Percentiles rank a stretch among this genome's conserved stretches.
These are phyloP conservation scores for Candida nitratophila DNA, from an alignment of 805 yeast genomes.

Conservation along the genomic window DNA sequence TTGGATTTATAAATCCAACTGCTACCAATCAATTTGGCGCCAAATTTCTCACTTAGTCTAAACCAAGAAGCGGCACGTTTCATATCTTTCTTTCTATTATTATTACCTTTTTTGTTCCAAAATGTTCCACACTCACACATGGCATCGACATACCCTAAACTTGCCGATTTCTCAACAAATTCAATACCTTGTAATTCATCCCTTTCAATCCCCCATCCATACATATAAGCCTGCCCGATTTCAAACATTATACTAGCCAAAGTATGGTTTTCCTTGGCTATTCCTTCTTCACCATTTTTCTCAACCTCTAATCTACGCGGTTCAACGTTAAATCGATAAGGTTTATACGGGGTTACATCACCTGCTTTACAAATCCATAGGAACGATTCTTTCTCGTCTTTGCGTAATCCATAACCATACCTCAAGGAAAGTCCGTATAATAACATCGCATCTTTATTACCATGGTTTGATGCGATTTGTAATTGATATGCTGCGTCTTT, in stretches of 20 bases:
- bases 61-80: constrained; percentile 64
- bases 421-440: constrained; percentile 62
- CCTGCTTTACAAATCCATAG: constrained; percentile 55
- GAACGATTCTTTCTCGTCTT: constrained; percentile 46
- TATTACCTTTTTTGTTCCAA: constrained; percentile 51
- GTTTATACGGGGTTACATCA: constrained; percentile 21
- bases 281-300: constrained; percentile 14
- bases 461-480: constrained; percentile 55
- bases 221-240: constrained; percentile 48
- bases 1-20: constrained; percentile 73
- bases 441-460: constrained; percentile 59
- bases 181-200: constrained; percentile 53
- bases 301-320: constrained; percentile 31
- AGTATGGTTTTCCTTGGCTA: constrained; percentile 26
- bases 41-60: constrained; percentile 55
- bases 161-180: constrained; percentile 57
- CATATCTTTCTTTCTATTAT: constrained; percentile 46
- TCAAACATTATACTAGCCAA: constrained; percentile 49
- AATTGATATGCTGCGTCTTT: constrained; percentile 66
- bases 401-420: constrained; percentile 61
- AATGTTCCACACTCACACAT: constrained; percentile 62
- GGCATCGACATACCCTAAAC: constrained; percentile 61
- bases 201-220: constrained; percentile 49
- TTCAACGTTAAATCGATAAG: constrained; percentile 19
- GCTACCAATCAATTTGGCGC: constrained; percentile 56